Evolutionary conservation across 495 filamentous ascomycete genomes (phyloP).

Genomic region (Talaromyces ruber): DNA sequence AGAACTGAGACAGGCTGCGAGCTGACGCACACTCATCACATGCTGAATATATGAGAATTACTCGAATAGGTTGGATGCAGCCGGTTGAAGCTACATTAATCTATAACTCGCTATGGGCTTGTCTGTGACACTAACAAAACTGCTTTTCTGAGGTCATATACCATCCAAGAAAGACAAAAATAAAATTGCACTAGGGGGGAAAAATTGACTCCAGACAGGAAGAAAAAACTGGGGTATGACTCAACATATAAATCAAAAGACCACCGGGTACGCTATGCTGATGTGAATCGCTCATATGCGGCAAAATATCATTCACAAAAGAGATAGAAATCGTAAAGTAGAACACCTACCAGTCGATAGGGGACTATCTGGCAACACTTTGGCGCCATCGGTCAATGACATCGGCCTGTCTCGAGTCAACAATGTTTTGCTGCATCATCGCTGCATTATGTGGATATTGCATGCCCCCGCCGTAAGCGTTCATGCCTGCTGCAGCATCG

Average conservation of each 20-base stretch:
- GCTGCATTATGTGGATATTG: constrained; percentile 18
- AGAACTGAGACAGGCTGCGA: not conserved
- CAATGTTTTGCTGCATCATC: constrained; percentile 20
- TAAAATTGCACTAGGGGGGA: not conserved
- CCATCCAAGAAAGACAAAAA: not conserved
- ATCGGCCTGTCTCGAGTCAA: constrained; percentile 56
- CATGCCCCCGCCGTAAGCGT: constrained; percentile 26
- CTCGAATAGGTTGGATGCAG: not conserved
- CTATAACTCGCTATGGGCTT: not conserved
- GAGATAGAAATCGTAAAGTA: not conserved
- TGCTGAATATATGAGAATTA: not conserved
- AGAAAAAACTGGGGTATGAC: constrained; percentile 6
- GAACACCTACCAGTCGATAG: not conserved
- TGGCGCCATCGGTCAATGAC: constrained; percentile 89
- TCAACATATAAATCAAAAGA: not conserved
- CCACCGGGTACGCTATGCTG: not conserved
- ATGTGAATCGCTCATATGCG: not conserved
- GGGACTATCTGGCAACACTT: constrained; percentile 42
- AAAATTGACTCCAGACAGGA: not conserved
- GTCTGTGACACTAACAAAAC: not conserved
- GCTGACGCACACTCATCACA: not conserved
- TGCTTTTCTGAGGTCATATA: not conserved
- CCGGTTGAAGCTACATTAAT: not conserved
- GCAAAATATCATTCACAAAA: not conserved
- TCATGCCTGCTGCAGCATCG: constrained; percentile 22